These are phyloP conservation scores for Phytophthora hybrid DNA, from an alignment of 352 stramenopile species.

Conservation along the genomic window DNA sequence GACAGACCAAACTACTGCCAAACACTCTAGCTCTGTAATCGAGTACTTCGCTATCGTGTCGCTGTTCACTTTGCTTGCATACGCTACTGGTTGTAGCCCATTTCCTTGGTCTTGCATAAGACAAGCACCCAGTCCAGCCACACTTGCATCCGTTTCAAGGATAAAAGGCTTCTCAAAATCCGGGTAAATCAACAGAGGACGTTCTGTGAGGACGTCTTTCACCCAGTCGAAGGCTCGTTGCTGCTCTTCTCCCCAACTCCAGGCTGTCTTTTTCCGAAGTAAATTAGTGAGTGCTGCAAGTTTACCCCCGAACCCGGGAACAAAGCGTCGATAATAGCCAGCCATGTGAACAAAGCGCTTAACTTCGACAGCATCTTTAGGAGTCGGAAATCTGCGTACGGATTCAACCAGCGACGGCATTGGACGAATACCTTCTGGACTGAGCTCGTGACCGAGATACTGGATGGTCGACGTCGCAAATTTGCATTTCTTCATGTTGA, in stretches of 20 bases:
- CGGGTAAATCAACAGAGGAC: neutral
- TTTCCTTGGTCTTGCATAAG: neutral
- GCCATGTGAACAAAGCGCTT: neutral
- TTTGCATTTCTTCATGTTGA: neutral
- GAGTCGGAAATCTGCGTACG: neutral
- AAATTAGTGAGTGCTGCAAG: neutral
- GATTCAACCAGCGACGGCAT: neutral
- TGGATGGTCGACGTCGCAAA: neutral
- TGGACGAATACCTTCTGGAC: neutral
- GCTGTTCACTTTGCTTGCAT: slow-evolving; percentile 10
- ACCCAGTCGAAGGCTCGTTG: neutral
- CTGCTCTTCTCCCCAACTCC: neutral
- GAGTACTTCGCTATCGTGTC: neutral
- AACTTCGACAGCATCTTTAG: neutral
- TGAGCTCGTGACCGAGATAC: neutral
- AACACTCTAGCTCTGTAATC: no score
- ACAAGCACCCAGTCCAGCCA: neutral
- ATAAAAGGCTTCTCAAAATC: neutral
- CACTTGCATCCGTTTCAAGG: neutral
- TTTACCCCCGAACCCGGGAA: neutral
- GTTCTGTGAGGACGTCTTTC: neutral
- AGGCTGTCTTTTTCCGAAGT: neutral
- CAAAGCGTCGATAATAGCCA: neutral
- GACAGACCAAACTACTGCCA: no score
- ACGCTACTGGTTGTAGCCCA: neutral